Conservation (phyloP, 345 rosid genomes). For the Populus alba region DNA sequence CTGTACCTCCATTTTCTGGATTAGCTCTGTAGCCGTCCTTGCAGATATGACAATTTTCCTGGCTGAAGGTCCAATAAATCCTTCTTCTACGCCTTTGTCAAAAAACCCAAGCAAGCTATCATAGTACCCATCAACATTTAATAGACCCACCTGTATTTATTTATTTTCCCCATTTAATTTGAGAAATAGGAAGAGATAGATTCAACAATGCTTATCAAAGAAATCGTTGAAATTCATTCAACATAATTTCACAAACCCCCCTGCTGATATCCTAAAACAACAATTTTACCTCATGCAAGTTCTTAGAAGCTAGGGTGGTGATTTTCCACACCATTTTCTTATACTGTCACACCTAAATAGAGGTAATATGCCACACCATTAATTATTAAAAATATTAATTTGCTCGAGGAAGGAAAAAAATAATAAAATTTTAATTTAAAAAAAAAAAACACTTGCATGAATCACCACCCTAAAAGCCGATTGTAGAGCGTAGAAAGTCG, state of each 20-base stretch:
- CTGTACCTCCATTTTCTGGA: slow-evolving; percentile 45
- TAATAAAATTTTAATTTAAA: too few species aligned
- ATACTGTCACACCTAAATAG: too few species aligned
- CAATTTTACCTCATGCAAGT: too few species aligned
- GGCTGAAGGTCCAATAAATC: slow-evolving; percentile 44
- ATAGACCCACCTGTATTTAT: slow-evolving; percentile 41
- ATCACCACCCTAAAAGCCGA: too few species aligned
- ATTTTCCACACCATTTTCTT: too few species aligned
- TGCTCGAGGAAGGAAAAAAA: too few species aligned
- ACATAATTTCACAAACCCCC: not conserved
- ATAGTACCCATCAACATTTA: slow-evolving; percentile 56
- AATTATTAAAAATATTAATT: too few species aligned
- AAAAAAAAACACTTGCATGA: too few species aligned
- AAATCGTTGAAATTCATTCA: not conserved
- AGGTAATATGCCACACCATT: too few species aligned
- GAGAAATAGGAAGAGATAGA: not conserved
- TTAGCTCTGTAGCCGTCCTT: slow-evolving; percentile 33
- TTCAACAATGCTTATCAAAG: not conserved
- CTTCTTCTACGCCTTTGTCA: slow-evolving; percentile 60
- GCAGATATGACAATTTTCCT: slow-evolving; percentile 48
- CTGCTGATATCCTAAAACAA: not conserved
- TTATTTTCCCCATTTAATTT: not conserved
- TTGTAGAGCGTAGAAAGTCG: too few species aligned
- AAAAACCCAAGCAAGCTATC: slow-evolving; percentile 49
- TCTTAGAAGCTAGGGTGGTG: too few species aligned